These are phyloP conservation scores for Alternaria triticimaculans DNA, from an alignment of 2,329 filamentous ascomycete genomes.

Conservation along the genomic window DNA sequence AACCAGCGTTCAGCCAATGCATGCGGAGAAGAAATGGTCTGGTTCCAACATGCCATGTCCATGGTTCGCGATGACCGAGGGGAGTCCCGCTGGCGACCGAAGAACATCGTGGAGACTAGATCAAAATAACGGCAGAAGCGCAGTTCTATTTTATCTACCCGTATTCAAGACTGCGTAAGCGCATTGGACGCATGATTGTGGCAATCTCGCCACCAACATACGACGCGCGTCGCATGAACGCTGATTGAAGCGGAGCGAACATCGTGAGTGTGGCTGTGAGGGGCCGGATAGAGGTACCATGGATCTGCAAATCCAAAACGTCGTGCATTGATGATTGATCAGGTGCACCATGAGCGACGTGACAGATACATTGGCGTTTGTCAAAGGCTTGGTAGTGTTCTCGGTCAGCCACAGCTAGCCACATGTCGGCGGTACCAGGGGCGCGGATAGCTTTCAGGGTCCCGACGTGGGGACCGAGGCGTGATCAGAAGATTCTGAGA, in stretches of 20 bases:
- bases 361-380: constrained; percentile 6
- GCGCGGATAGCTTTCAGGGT: constrained; percentile 5
- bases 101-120: not conserved
- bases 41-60: not conserved
- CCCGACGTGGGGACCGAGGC: constrained; percentile 22
- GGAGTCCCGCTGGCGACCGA: not conserved
- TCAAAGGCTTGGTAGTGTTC: constrained; percentile 3
- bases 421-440: constrained; percentile 11
- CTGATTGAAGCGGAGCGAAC: not conserved
- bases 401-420: constrained; percentile 30
- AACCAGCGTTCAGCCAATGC: not conserved
- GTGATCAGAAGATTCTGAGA: constrained; percentile 34
- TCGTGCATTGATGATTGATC: not conserved
- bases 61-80: constrained; percentile 2
- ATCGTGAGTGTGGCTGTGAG: constrained; percentile 17
- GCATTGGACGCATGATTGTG: constrained; percentile 10
- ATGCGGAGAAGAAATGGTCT: not conserved
- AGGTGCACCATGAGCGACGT: not conserved
- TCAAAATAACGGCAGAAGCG: not conserved
- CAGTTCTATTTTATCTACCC: not conserved
- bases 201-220: constrained; percentile 30
- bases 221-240: constrained; percentile 33
- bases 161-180: constrained; percentile 2
- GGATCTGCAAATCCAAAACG: constrained; percentile 7
- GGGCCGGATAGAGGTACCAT: constrained; percentile 3